A percentile compares a stretch with the other conserved stretches of the same genome.
These are phyloP conservation scores for Friedmanniomyces simplex DNA, from an alignment of 495 filamentous ascomycete genomes.

Conservation along the genomic window DNA sequence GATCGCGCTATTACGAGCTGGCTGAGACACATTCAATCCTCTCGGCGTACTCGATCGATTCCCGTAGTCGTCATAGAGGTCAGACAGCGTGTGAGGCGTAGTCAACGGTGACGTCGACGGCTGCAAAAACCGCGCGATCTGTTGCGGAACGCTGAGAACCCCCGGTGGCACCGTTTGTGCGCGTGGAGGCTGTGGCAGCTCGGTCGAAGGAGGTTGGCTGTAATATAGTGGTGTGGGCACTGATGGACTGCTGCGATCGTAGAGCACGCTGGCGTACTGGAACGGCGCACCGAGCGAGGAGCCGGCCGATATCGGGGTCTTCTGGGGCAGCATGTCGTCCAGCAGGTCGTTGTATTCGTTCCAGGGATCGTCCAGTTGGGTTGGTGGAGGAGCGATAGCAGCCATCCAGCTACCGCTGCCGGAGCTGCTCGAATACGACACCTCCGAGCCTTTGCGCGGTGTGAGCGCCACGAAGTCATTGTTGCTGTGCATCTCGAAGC, in stretches of 20 bases:
- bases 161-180: constrained; percentile 4
- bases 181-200: constrained; percentile 7
- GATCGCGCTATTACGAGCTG: neutral
- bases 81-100: constrained; percentile 39
- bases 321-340: constrained; percentile 50
- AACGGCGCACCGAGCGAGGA: constrained; percentile 24
- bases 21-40: constrained; percentile 3
- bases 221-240: constrained; percentile 7
- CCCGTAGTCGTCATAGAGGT: constrained; percentile 44
- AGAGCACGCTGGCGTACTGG: constrained; percentile 19
- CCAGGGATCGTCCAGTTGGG: constrained; percentile 81
- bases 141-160: constrained; percentile 19
- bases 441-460: constrained; percentile 56
- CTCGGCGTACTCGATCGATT: constrained; percentile 27
- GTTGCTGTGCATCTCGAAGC: constrained; percentile 5
- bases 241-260: neutral
- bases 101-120: constrained; percentile 20
- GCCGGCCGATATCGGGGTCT: constrained; percentile 16
- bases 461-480: constrained; percentile 63
- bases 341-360: constrained; percentile 87
- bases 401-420: constrained; percentile 40
- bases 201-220: constrained; percentile 4
- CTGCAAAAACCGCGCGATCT: constrained; percentile 18
- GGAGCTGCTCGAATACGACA: constrained; percentile 59
- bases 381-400: constrained; percentile 22